phyloP scores from a whole-genome alignment of 352 stramenopile genomes.

The Saprolegnia diclina region DNA sequence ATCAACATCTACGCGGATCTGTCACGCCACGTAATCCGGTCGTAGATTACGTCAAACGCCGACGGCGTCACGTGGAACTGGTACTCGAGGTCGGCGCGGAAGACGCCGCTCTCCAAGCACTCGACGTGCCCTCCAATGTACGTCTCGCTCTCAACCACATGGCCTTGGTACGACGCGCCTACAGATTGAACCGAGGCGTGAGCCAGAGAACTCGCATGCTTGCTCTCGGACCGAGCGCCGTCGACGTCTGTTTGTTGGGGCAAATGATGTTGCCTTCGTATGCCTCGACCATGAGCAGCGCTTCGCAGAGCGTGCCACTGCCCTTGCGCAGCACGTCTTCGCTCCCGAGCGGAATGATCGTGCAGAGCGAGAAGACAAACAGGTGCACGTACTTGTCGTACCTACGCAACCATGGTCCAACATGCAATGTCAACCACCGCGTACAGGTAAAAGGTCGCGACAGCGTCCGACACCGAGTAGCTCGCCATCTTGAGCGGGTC shows the following conservation, averaged over 20 bases:
- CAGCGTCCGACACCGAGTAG: slow-evolving; percentile 99
- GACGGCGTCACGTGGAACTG: slow-evolving; percentile 94
- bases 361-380: slow-evolving; percentile 99
- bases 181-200: no score
- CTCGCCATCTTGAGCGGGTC: slow-evolving; percentile 96
- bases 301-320: slow-evolving; percentile 97
- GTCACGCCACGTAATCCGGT: no score
- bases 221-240: slow-evolving; percentile 29
- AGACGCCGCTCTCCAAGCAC: slow-evolving; percentile 97
- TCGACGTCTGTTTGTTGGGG: slow-evolving; percentile 97
- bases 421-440: background rate
- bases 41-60: slow-evolving; percentile 70
- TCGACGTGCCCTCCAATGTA: slow-evolving; percentile 99
- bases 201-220: no score
- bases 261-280: slow-evolving; percentile 95
- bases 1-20: slow-evolving; percentile 82
- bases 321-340: slow-evolving; percentile 98
- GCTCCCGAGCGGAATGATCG: slow-evolving; percentile 96
- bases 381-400: slow-evolving; percentile 99
- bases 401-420: background rate
- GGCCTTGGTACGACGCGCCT: slow-evolving; percentile 87
- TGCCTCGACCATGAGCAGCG: slow-evolving; percentile 98
- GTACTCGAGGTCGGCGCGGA: slow-evolving; percentile 96
- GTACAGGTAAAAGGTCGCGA: slow-evolving; percentile 97
- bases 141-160: slow-evolving; percentile 96